Conservation (phyloP, 345 rosid species). For the Raphanus sativus region DNA sequence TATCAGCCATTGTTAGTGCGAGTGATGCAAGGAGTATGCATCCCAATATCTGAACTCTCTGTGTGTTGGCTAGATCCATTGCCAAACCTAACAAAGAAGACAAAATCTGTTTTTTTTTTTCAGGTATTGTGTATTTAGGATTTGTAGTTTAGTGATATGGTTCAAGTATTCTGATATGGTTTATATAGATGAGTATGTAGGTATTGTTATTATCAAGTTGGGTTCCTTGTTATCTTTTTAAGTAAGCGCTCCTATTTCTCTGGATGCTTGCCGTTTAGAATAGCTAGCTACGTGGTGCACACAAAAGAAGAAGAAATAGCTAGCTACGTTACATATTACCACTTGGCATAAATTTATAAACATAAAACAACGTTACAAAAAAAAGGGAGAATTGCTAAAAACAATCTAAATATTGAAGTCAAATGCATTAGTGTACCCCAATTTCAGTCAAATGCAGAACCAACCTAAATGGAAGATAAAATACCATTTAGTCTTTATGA, state of each 20-base stretch:
- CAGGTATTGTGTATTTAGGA: not conserved
- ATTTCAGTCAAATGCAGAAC: no score
- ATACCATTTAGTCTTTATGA: no score
- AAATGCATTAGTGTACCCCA: no score
- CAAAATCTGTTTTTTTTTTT: not conserved
- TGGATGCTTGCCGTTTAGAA: not conserved
- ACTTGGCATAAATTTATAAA: no score
- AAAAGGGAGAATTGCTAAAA: no score
- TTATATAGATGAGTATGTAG: conserved; percentile 26
- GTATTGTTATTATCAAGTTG: not conserved
- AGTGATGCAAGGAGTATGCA: conserved; percentile 41
- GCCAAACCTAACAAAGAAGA: conserved; percentile 12
- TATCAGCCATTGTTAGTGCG: conserved; percentile 36
- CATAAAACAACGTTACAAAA: no score
- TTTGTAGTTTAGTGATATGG: conserved; percentile 11
- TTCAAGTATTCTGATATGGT: conserved; percentile 1
- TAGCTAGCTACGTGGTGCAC: no score
- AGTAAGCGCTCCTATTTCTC: not conserved
- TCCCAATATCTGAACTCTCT: conserved; percentile 23
- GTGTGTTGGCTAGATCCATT: conserved; percentile 35
- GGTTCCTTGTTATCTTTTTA: not conserved
- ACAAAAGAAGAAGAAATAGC: no score
- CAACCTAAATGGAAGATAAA: no score
- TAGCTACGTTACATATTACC: no score
- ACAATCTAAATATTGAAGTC: no score